These are phyloP conservation scores for Aplosporella prunicola DNA, from an alignment of 2,329 filamentous ascomycete species.

Conservation along the genomic window DNA sequence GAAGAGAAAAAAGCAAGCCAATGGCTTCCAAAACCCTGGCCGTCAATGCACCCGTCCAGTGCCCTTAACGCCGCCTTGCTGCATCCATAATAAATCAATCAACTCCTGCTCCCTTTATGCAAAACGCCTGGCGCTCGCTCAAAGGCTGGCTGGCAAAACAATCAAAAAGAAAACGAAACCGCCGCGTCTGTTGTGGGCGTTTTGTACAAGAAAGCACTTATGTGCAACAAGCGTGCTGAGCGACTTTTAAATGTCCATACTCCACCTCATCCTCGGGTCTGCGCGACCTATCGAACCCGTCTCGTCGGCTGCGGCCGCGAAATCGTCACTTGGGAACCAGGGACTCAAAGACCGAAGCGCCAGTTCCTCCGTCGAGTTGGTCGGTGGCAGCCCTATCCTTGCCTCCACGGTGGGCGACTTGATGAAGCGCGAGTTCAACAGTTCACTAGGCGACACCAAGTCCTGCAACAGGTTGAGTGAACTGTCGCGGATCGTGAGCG, in stretches of 20 bases:
- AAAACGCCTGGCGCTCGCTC: too few species aligned
- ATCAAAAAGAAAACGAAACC: background rate
- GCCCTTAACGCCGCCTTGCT: too few species aligned
- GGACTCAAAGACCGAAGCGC: constrained; percentile 12
- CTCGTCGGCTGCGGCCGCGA: constrained; percentile 13
- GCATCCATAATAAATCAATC: too few species aligned
- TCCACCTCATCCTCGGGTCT: constrained; percentile 32
- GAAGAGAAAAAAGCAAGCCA: too few species aligned
- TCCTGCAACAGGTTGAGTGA: constrained; percentile 31
- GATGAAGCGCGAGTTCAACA: constrained; percentile 28
- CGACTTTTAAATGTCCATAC: constrained; percentile 33
- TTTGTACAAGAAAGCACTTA: too few species aligned
- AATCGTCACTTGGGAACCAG: constrained; percentile 15
- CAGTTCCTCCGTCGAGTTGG: constrained; percentile 21
- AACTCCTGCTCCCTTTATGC: too few species aligned
- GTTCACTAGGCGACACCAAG: constrained; percentile 25
- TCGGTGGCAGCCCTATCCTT: constrained; percentile 26
- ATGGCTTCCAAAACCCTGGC: too few species aligned
- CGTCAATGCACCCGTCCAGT: too few species aligned
- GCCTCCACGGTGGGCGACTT: constrained; percentile 30
- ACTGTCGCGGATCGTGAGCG: constrained; percentile 27
- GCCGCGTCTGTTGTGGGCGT: background rate
- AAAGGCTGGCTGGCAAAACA: too few species aligned
- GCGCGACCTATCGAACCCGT: constrained; percentile 26
- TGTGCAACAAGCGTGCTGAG: background rate